Base-by-base conservation (phyloP, 192 early-diverging fungal genomes). In the Diversispora eburnea region DNA sequence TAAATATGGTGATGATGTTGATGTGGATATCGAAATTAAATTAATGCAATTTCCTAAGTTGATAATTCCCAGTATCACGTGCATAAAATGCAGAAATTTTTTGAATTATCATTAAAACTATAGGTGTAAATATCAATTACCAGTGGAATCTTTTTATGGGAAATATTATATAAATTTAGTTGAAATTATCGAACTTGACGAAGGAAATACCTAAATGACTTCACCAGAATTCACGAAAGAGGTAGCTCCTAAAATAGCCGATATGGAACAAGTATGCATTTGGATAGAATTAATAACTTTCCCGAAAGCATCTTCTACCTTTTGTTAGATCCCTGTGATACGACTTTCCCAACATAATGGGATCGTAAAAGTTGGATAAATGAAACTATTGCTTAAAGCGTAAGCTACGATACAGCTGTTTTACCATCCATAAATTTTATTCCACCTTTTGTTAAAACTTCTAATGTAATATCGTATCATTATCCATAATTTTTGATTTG, bases 91-190 rank as follows among this genome's bases (percentile, higher is more conserved):
- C 91, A 10, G 72, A 78, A 49, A 76, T 75, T 25, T 90, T 73
- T 42, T 84, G 92, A 76, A 13, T 88, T 79, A 43, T 84, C 76
- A 78, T 88, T 85, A 41, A 91, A 74, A 4, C 85, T 84, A 69
- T 91, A 87, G 22, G 93, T 85, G 2, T 89, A 82, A 9, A 94
- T 92, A 72, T 98, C 94, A 69, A 98, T 84, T 7, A 96, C 94
- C 12, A 91, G 82, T 19, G 91, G 89, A 20, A 83, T 83, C 22
- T 76, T 70, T 20, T 84, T 81, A 7, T 81, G 75, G 7, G 86
- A 88, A 49, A 98, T 89, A 63, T 84, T 79, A 68, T 91, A 88
- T 76, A 98, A 81, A 67, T 93, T 87, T 6, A 93, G 96, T 93
- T 61, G 85, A 83, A 13, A 88, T 81, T 46, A 97, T 84, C 2